These are phyloP conservation scores for Dacryopinax primogenitus DNA, from an alignment of 768 basidiomycete species.

Conservation along the genomic window DNA sequence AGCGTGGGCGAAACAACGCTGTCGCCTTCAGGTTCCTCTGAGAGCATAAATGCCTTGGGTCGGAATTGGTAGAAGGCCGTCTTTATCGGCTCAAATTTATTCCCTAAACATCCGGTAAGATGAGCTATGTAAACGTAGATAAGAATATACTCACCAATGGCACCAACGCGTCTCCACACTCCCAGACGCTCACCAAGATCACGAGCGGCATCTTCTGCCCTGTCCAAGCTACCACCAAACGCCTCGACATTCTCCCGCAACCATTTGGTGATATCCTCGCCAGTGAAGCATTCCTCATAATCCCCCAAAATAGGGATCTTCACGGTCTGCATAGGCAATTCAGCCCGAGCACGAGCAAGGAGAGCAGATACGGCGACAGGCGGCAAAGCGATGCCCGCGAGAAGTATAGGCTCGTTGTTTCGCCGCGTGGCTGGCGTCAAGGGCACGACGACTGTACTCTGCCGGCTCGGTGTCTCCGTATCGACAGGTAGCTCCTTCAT, in stretches of 20 bases:
- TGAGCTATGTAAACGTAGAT: background rate
- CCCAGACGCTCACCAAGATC: conserved; percentile 51
- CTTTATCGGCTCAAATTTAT: conserved; percentile 61
- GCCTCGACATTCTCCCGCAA: conserved; percentile 62
- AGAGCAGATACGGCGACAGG: conserved; percentile 54
- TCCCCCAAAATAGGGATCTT: conserved; percentile 71
- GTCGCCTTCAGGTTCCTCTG: conserved; percentile 24
- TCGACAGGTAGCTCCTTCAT: background rate
- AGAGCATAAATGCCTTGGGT: conserved; percentile 59
- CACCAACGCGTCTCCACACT: conserved; percentile 59
- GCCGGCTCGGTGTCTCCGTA: background rate
- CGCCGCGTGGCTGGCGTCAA: conserved; percentile 19
- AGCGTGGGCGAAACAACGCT: background rate
- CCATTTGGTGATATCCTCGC: conserved; percentile 82
- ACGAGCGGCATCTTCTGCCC: conserved; percentile 60
- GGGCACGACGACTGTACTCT: conserved; percentile 1
- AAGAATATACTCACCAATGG: conserved; percentile 26
- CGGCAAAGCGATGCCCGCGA: conserved; percentile 62
- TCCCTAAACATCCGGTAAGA: conserved; percentile 38
- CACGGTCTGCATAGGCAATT: conserved; percentile 57
- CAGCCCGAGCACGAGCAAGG: conserved; percentile 54
- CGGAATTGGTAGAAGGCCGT: conserved; percentile 79
- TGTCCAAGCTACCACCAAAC: conserved; percentile 63
- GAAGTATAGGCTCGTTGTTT: conserved; percentile 41
- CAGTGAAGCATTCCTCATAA: conserved; percentile 74